Evolutionary conservation across 1,139 yeast genomes (phyloP), one percentile per base, ranked within the genome.

Genomic region (Blastobotrys petasosporus): DNA sequence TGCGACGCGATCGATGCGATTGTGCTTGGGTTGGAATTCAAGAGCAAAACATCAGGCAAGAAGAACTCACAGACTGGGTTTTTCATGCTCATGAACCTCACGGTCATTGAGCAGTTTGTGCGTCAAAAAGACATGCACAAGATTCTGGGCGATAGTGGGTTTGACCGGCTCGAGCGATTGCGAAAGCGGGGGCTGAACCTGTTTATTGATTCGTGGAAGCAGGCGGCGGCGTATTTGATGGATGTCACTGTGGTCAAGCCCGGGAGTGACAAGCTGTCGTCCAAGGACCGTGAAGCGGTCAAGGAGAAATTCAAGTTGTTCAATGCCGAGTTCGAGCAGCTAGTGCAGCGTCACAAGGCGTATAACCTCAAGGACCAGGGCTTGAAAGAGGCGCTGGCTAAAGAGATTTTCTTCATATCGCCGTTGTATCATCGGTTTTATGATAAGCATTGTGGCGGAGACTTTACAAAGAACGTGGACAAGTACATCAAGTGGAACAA

Each of bases 401-500:
- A 74, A 54, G 94, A 86, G 56, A 80, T 86, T 49, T 74, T 82
- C 45, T 76, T 87, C 57, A 81, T 90, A 44, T 73, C 80, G 54
- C 95, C 95, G 36, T 78, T 94, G 44, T 90, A 90, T 65, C 81
- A 82, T 60, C 80, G 92, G 60, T 82, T 88, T 62, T 82, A 86
- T 64, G 90, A 83, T 59, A 82, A 80, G 62, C 82, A 85, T 59
- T 76, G 77, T 7, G 71, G 68, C 42, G 79, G 82, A n/a, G 87
- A 81, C 50, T 82, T 83, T 56, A 75, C 90, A 15, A 85, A 85
- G 63, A 80, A 83, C 60, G 74, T 76, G 46, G 70, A 75, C 41
- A 86, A 85, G 70, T 85, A 86, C 60, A 77, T 85, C 63, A 83
- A 82, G 66, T 85, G 80, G 60, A 83, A 77, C 61, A 81, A 80